Evolutionary conservation across 139 green algal species (phyloP).

Genomic region (Chlorella sp.): DNA sequence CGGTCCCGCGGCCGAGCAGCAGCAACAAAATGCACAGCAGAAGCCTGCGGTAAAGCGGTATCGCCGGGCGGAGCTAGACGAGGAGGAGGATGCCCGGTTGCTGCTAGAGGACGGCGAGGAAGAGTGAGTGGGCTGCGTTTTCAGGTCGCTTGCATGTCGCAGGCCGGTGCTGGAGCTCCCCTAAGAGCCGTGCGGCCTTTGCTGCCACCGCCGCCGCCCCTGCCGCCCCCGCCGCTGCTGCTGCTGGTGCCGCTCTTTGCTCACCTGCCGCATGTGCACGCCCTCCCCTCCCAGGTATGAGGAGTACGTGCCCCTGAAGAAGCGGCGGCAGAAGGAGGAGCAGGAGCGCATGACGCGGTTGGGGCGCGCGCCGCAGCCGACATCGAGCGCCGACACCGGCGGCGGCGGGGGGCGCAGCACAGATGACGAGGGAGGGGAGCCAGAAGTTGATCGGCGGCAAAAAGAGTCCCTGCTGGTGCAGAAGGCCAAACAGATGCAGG

Average conservation of each 20-base stretch:
- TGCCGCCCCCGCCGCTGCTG: not conserved
- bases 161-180: too few species aligned
- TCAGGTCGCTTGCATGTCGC: not conserved
- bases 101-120: slow-evolving; percentile 55
- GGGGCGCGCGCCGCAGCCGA: slow-evolving; percentile 26
- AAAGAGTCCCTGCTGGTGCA: slow-evolving; percentile 79
- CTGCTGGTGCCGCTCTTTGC: not conserved
- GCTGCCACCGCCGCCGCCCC: not conserved
- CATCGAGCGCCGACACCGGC: slow-evolving; percentile 19
- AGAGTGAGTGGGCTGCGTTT: slow-evolving; percentile 18
- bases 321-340: slow-evolving; percentile 78
- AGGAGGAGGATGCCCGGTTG: slow-evolving; percentile 59
- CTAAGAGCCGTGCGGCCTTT: not conserved
- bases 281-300: slow-evolving; percentile 49
- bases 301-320: slow-evolving; percentile 92
- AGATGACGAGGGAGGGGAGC: slow-evolving; percentile 10
- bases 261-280: not conserved
- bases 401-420: slow-evolving; percentile 17
- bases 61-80: slow-evolving; percentile 70
- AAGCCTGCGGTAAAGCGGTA: slow-evolving; percentile 66
- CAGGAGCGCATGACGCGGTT: slow-evolving; percentile 60
- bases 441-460: slow-evolving; percentile 29
- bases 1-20: not conserved
- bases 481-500: slow-evolving; percentile 67
- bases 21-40: slow-evolving; percentile 5